phyloP scores from a whole-genome alignment of 495 filamentous ascomycete species.

The Pseudomonodictys pantanalensis region DNA sequence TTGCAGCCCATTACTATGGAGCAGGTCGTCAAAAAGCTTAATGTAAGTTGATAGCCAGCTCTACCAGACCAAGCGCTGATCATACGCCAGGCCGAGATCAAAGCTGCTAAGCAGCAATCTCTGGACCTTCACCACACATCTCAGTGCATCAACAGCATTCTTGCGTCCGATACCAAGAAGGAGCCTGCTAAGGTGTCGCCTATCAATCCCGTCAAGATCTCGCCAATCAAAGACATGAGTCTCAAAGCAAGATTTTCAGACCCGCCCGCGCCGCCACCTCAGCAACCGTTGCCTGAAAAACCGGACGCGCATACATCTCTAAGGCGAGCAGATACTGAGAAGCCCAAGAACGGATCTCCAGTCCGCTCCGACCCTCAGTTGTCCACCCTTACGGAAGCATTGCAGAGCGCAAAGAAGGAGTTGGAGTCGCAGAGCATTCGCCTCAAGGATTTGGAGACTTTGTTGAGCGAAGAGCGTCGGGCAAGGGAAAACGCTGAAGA shows the following conservation, averaged over 20 bases:
- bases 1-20: constrained; percentile 87
- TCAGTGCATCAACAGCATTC: constrained; percentile 71
- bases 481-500: constrained; percentile 83
- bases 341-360: constrained; percentile 60
- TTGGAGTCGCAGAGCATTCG: constrained; percentile 74
- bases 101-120: constrained; percentile 78
- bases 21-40: constrained; percentile 88
- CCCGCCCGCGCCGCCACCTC: constrained; percentile 85
- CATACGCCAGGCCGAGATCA: constrained; percentile 70
- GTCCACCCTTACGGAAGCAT: constrained; percentile 72
- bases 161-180: constrained; percentile 70
- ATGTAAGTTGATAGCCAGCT: constrained; percentile 59
- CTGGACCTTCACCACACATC: constrained; percentile 78
- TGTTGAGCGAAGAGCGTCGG: constrained; percentile 72
- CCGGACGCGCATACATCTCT: constrained; percentile 69
- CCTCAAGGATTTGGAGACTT: constrained; percentile 76
- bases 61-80: constrained; percentile 20
- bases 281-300: constrained; percentile 87
- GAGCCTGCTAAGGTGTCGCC: constrained; percentile 44
- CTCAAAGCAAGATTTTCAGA: constrained; percentile 75
- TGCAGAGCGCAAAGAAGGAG: constrained; percentile 75
- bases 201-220: constrained; percentile 28
- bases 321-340: constrained; percentile 73
- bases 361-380: constrained; percentile 54
- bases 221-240: constrained; percentile 44